Evolutionary conservation across 805 yeast species (phyloP).

Genomic region (Candida manassasensis): DNA sequence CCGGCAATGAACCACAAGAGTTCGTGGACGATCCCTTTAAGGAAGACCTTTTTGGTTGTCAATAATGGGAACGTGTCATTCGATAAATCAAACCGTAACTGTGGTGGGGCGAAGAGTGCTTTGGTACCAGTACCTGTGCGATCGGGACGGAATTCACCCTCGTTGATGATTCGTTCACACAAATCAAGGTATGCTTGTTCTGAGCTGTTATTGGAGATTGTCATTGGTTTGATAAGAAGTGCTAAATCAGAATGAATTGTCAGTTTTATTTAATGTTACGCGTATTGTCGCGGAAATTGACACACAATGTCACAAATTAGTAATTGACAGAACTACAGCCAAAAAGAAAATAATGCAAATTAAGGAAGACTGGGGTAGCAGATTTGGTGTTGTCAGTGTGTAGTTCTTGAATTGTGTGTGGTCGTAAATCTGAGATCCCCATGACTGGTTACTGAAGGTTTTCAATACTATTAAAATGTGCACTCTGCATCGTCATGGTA

Average conservation of each 20-base stretch:
- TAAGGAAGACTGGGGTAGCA: too few species aligned
- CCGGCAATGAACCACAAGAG: constrained; percentile 91
- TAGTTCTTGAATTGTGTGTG: too few species aligned
- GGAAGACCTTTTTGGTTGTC: constrained; percentile 89
- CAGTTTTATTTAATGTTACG: too few species aligned
- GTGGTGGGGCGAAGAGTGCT: constrained; percentile 94
- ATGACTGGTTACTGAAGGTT: too few species aligned
- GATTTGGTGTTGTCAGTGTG: too few species aligned
- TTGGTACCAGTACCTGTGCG: constrained; percentile 97
- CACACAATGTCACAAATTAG: not conserved
- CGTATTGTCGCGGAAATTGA: not conserved
- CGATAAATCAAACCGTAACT: constrained; percentile 72
- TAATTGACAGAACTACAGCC: too few species aligned
- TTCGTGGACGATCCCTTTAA: constrained; percentile 85
- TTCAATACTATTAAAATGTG: too few species aligned
- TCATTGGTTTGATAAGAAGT: too few species aligned
- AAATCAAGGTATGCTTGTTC: constrained; percentile 87
- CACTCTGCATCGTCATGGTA: too few species aligned
- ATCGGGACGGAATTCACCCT: constrained; percentile 91
- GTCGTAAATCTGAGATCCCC: too few species aligned
- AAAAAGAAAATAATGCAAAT: too few species aligned
- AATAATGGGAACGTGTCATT: constrained; percentile 78
- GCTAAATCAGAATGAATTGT: too few species aligned
- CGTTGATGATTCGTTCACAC: constrained; percentile 66
- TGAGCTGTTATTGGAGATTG: constrained; percentile 39